Base-by-base conservation (phyloP, 495 filamentous ascomycete genomes). In the Penicillium ochrochloron region DNA sequence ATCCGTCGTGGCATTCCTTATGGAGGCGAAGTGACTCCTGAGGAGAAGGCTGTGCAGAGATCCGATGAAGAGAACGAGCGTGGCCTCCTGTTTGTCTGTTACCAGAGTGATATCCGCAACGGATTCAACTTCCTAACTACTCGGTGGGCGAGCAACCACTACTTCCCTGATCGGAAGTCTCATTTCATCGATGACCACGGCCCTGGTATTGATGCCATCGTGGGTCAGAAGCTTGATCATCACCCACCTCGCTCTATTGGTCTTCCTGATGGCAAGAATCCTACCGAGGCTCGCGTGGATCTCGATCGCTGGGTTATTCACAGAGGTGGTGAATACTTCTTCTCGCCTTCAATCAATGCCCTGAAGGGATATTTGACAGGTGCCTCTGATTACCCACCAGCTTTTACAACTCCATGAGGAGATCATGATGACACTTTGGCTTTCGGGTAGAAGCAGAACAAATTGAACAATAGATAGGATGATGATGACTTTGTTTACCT, bases 41-140 rank as follows among this genome's bases (percentile, higher is more conserved):
- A 41, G 37, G 37, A 41, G 37, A 41, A 41, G 37, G 37, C 37
- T 17, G 37, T 17, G 37, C 37, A 41, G 37, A 41, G 5, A 41
- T 41, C 37, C 1, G 62, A 37, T 9, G 60, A 66, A 1, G 70
- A 67, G 9, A 35, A 57, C 6, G 63, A 67, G 14, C 70, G 70
- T 25, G 70, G 70, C 2, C 55, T 73, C 29, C 53, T 66, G 23
- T 73, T 73, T 52, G 34, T 63, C 19, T 70, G 70, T 58, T 73
- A 73, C 44, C 70, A 73, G 63, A 62, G 65, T 39, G 65, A 70
- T 21, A 57, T 73, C 34, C 67, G 70, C 1, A 61, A 70, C 41
- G 70, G 70, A 19, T 73, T 68, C 57, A 73, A 73, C n/a, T 64
- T 70, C 35, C 39, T 73, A 6, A 68, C 37, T 4, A 41, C 37